Percentiles rank a stretch among this genome's conserved stretches.
Evolutionary conservation across 176 grass and related monocot species (phyloP).

Genomic region (Carex parvula): DNA sequence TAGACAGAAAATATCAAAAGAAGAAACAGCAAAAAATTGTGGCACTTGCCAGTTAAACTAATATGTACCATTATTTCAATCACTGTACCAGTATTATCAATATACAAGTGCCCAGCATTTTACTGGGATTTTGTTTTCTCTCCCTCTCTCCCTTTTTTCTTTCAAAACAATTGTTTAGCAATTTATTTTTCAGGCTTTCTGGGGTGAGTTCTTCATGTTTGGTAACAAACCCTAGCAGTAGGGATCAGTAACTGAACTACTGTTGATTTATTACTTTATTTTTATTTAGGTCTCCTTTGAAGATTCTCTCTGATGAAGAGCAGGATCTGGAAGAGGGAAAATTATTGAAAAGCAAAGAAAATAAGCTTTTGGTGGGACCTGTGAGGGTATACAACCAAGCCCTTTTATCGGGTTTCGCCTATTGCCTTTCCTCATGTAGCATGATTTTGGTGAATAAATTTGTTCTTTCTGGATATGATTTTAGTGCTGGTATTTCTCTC

Average conservation of each 20-base stretch:
- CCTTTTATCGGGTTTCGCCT: constrained; percentile 83
- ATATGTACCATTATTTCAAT: neutral
- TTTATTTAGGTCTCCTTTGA: constrained; percentile 47
- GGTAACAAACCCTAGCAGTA: neutral
- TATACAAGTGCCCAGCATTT: neutral
- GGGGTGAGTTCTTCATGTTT: constrained; percentile 1
- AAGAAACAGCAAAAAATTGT: neutral
- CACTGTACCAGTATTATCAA: neutral
- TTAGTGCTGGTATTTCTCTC: constrained; percentile 87
- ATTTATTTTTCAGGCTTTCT: neutral
- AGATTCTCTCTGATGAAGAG: constrained; percentile 45
- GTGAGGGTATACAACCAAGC: constrained; percentile 65
- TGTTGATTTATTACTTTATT: constrained; percentile 24
- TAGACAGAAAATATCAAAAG: neutral
- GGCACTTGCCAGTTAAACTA: neutral
- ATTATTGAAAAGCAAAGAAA: constrained; percentile 61
- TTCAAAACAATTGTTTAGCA: neutral
- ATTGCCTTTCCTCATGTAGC: constrained; percentile 87
- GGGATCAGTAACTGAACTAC: constrained; percentile 13
- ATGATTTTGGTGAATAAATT: constrained; percentile 97
- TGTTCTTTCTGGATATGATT: constrained; percentile 77
- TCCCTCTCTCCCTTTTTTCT: constrained; percentile 4
- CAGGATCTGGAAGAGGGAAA: constrained; percentile 77
- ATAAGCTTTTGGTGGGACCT: constrained; percentile 31
- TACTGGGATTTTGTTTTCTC: neutral